Evolutionary conservation across 805 yeast genomes (phyloP).

Genomic region (Pichia insulana): DNA sequence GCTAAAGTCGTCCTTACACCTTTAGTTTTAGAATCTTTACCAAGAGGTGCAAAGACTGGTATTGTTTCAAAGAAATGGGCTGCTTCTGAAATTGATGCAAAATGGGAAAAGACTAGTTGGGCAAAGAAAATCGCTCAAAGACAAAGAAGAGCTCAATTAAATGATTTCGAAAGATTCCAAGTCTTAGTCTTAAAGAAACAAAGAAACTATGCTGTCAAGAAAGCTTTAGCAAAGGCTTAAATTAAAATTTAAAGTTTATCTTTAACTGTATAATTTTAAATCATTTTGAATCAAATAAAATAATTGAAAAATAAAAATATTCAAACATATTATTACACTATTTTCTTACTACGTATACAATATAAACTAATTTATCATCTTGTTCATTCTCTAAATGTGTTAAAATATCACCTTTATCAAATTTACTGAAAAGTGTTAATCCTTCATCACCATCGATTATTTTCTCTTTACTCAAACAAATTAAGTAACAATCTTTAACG

Average conservation of each 20-base stretch:
- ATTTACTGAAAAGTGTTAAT: slow-evolving; percentile 16
- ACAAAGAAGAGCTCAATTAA: slow-evolving; percentile 83
- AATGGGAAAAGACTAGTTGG: slow-evolving; percentile 94
- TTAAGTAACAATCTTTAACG: slow-evolving; percentile 57
- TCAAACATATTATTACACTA: neutral
- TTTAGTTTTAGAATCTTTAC: slow-evolving; percentile 70
- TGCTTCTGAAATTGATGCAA: slow-evolving; percentile 76
- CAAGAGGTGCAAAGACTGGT: slow-evolving; percentile 91
- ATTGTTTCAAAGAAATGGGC: slow-evolving; percentile 88
- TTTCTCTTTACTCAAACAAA: slow-evolving; percentile 23
- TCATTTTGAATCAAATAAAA: neutral
- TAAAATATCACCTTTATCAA: slow-evolving; percentile 15
- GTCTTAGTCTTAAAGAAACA: slow-evolving; percentile 96
- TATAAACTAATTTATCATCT: slow-evolving; percentile 17
- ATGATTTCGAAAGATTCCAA: slow-evolving; percentile 99
- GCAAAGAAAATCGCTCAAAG: slow-evolving; percentile 97
- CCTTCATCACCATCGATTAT: slow-evolving; percentile 11
- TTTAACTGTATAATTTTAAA: neutral
- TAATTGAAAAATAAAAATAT: neutral
- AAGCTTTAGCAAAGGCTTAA: slow-evolving; percentile 95
- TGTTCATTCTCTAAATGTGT: slow-evolving; percentile 8
- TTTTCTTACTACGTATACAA: slow-evolving; percentile 21
- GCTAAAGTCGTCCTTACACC: slow-evolving; percentile 90
- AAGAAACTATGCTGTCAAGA: slow-evolving; percentile 89
- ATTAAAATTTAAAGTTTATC: slow-evolving; percentile 10